These are phyloP conservation scores for Brasilioporus rufonigricans DNA, from an alignment of 768 basidiomycete genomes.

Conservation along the genomic window DNA sequence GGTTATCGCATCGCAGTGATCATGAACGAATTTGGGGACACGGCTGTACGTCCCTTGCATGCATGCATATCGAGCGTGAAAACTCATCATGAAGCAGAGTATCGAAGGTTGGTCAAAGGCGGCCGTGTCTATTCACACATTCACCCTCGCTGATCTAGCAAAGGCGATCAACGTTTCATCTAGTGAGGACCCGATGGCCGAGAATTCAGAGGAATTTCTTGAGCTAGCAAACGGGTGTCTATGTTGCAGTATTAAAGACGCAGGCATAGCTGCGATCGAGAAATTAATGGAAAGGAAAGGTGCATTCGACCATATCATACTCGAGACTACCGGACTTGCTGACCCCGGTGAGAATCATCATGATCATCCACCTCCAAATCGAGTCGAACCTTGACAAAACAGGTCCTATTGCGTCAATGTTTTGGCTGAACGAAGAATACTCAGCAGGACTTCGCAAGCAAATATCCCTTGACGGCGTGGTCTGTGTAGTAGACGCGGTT, in stretches of 20 bases:
- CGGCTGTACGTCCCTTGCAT: slow-evolving; percentile 64
- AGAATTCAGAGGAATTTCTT: slow-evolving; percentile 79
- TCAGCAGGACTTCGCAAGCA: slow-evolving; percentile 63
- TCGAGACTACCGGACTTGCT: slow-evolving; percentile 95
- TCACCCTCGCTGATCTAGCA: slow-evolving; percentile 43
- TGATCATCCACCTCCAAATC: not conserved
- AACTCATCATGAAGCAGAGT: slow-evolving; percentile 49
- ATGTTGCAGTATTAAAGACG: slow-evolving; percentile 97
- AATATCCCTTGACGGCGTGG: slow-evolving; percentile 82
- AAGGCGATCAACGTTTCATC: slow-evolving; percentile 84
- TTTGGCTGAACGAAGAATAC: slow-evolving; percentile 86
- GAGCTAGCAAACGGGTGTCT: slow-evolving; percentile 95
- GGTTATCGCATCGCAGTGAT: slow-evolving; percentile 97
- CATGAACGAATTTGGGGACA: slow-evolving; percentile 98
- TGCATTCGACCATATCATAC: slow-evolving; percentile 89
- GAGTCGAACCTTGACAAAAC: slow-evolving; percentile 3
- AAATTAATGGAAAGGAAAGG: slow-evolving; percentile 85
- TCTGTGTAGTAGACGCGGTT: slow-evolving; percentile 88
- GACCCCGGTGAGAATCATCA: slow-evolving; percentile 68
- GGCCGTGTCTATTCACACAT: not conserved
- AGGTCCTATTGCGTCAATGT: slow-evolving; percentile 87
- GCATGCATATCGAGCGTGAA: slow-evolving; percentile 10
- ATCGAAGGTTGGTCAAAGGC: slow-evolving; percentile 71
- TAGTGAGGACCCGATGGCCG: slow-evolving; percentile 55
- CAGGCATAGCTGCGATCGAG: slow-evolving; percentile 91